A percentile compares a stretch with the other conserved stretches of the same genome.
phyloP scores from a whole-genome alignment of 2,329 filamentous ascomycete genomes.

The Aspergillus sp. region DNA sequence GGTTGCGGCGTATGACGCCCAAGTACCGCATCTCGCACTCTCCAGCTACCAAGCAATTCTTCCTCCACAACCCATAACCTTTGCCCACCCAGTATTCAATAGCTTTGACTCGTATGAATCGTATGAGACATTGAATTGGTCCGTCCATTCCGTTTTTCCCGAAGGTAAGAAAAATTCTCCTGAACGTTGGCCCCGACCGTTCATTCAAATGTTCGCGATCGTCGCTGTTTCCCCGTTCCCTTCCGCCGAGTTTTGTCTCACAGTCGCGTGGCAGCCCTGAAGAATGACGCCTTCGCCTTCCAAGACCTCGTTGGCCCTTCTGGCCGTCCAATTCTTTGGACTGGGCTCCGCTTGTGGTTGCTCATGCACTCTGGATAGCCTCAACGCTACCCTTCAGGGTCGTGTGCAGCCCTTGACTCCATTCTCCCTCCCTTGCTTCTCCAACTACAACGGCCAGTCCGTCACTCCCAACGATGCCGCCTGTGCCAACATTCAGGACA shows the following conservation, averaged over 20 bases:
- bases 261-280: slow-evolving; percentile 6
- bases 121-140: background rate
- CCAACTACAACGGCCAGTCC: slow-evolving; percentile 14
- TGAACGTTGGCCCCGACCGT: background rate
- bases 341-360: slow-evolving; percentile 1
- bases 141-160: background rate
- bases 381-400: slow-evolving; percentile 14
- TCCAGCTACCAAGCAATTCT: background rate
- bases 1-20: too few relatives aligned
- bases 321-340: slow-evolving; percentile 6
- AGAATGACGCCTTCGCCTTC: slow-evolving; percentile 12
- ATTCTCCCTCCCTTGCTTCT: slow-evolving; percentile 19
- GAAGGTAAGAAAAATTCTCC: background rate
- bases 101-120: background rate
- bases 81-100: background rate
- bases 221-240: background rate
- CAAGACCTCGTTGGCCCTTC: background rate
- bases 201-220: slow-evolving; percentile 9
- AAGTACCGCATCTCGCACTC: background rate
- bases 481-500: slow-evolving; percentile 14
- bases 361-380: slow-evolving; percentile 1
- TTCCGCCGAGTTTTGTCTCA: slow-evolving; percentile 5
- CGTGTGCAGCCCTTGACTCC: slow-evolving; percentile 14
- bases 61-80: background rate
- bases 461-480: slow-evolving; percentile 8